These are phyloP conservation scores for Russula virescens DNA, from an alignment of 768 basidiomycete species.

Conservation along the genomic window DNA sequence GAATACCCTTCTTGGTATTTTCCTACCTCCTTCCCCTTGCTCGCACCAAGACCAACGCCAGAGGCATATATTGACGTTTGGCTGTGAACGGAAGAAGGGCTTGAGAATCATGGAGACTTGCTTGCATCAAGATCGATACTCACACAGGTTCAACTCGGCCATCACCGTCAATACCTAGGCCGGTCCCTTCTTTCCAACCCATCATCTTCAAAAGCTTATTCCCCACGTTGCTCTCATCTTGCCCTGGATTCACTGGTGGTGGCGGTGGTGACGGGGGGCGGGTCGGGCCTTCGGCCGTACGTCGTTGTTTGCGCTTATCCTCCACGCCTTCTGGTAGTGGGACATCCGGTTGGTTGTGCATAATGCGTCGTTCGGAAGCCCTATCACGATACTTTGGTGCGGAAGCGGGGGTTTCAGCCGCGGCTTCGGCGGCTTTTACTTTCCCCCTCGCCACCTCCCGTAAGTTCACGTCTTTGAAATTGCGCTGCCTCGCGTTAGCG, in stretches of 20 bases:
- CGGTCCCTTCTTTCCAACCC: slow-evolving; percentile 93
- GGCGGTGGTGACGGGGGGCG: slow-evolving; percentile 58
- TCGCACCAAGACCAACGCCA: slow-evolving; percentile 88
- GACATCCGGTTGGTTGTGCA: slow-evolving; percentile 88
- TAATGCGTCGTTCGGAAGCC: slow-evolving; percentile 82
- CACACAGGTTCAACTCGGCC: slow-evolving; percentile 87
- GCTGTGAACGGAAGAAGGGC: slow-evolving; percentile 34
- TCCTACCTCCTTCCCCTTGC: slow-evolving; percentile 78
- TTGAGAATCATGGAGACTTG: neutral
- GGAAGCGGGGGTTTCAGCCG: slow-evolving; percentile 27
- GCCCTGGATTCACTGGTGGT: slow-evolving; percentile 58
- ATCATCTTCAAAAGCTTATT: slow-evolving; percentile 95
- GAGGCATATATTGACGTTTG: slow-evolving; percentile 82
- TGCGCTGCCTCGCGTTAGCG: slow-evolving; percentile 53
- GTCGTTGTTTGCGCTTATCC: slow-evolving; percentile 38
- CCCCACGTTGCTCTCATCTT: slow-evolving; percentile 83
- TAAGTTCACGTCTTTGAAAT: slow-evolving; percentile 65
- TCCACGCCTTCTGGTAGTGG: slow-evolving; percentile 56
- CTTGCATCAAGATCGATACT: slow-evolving; percentile 27
- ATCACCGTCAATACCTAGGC: slow-evolving; percentile 75
- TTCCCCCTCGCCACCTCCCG: slow-evolving; percentile 74
- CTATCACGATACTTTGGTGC: slow-evolving; percentile 92
- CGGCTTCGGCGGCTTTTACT: slow-evolving; percentile 41
- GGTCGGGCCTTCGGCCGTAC: slow-evolving; percentile 55
- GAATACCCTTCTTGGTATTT: slow-evolving; percentile 64